These are phyloP conservation scores for Spinacia oleracea DNA, from an alignment of 179 eudicot species.

Conservation along the genomic window DNA sequence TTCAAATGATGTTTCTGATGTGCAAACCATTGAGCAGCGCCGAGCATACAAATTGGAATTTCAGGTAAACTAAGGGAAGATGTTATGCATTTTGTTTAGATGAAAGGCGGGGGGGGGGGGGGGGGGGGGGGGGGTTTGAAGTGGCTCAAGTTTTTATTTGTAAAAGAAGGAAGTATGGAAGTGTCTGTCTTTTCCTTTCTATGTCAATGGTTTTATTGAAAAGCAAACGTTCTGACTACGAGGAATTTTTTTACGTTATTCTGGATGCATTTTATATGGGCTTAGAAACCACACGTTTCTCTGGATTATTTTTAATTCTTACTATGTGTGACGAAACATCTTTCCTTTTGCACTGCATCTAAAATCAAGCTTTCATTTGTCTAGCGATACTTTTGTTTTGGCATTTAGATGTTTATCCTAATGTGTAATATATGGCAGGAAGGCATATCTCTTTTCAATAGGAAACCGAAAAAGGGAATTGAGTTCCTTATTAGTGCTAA, in stretches of 20 bases:
- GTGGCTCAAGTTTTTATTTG: too few species aligned
- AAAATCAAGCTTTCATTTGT: not conserved
- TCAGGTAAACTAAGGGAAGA: conserved; percentile 55
- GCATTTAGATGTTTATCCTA: conserved; percentile 22
- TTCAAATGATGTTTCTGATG: conserved; percentile 85
- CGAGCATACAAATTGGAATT: conserved; percentile 99
- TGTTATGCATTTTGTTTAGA: not conserved
- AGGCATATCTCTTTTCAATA: conserved; percentile 95
- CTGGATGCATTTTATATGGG: too few species aligned
- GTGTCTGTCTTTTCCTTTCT: not conserved
- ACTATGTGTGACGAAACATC: not conserved
- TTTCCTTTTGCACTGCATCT: not conserved
- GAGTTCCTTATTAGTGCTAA: conserved; percentile 87
- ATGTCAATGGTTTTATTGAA: not conserved
- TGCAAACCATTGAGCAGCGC: conserved; percentile 83
- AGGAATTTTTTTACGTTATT: too few species aligned
- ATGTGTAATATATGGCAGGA: conserved; percentile 72
- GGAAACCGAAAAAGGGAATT: conserved; percentile 89
- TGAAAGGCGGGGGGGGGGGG: not conserved
- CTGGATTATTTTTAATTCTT: too few species aligned
- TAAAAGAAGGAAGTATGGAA: not conserved
- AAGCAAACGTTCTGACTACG: not conserved
- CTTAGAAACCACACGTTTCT: too few species aligned
- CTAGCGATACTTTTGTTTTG: not conserved
- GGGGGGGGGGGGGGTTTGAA: not conserved